Evolutionary conservation across 208 protist genomes (phyloP), one percentile per base, ranked within the genome.

Genomic region (Wallacemonas sp.): DNA sequence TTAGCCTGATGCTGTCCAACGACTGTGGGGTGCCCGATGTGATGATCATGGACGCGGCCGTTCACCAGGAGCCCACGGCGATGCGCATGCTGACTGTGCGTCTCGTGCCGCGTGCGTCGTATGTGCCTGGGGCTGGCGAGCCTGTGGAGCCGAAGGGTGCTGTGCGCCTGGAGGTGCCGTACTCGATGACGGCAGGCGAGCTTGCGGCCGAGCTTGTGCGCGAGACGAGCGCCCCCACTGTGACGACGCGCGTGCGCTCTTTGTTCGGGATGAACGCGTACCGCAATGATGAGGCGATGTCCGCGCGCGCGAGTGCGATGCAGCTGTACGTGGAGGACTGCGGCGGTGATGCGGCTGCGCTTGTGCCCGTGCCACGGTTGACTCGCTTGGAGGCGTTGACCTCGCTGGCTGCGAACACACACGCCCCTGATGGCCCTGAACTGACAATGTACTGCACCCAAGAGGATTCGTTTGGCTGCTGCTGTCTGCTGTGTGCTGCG

Each of bases 21-120:
- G 30, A 47, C 21, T 54, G 24, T 34, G 56, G 6, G 15, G 21
- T 2, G 5, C 6, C 24, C 31, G 56, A 26, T 6, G 19, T 33
- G 5, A 11, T 62, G 56, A 28, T 22, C 24, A 62, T 62, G 56
- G 39, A 45, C 14, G 36, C 6, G 22, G 31, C 26, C 15, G 17
- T 38, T 19, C 30, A 31, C 51, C 33, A 58, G 51, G 51, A 58
- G 51, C 26, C 51, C 30, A 58, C 51, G 51, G 24, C 22, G 26
- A 24, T 62, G 56, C 56, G 56, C 56, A 62, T 62, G 56, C 6
- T 62, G 41, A 45, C 22, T 12, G 41, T 62, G 34, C 36, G 56
- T 5, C 26, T 62, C 5, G 19, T 62, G 39, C 39, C 34, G 5
- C 41, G 56, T 24, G 56, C 31, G 39, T 49, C 41, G 56, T 62